Evolutionary conservation across 192 early-diverging fungal species (phyloP), one percentile per base, ranked within the genome.

Genomic region (Coemansia sp.): DNA sequence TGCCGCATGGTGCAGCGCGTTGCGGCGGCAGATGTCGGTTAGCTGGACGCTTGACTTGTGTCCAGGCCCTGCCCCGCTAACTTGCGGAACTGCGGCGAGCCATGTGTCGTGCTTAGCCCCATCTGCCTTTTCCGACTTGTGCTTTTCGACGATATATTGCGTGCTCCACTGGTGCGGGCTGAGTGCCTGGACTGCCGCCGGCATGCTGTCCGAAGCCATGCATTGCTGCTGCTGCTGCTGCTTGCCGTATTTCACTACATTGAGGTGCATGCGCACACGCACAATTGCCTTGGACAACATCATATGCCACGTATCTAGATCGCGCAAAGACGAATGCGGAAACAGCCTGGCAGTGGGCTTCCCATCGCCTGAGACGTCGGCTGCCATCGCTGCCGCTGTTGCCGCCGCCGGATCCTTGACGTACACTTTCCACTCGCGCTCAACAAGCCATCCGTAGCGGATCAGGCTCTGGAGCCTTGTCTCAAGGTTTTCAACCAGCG

Each of bases 1-100:
- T 11, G 80, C 80, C 15, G 75, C 80, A 38, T 83, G 74, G 55
- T 83, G 80, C 57, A 83, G 71, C 55, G 66, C 65, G 26, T 67
- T 83, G 66, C 80, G 80, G 21, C 75, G 68, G 10, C 66, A 43
- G 20, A 83, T 65, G 21, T 83, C 80, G 2, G 56, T 67, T 39
- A 68, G 30, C 44, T 56, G 63, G 21, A 43, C 53, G 63, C 70
- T 46, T 14, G 71, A 56, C 60, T 64, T 66, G 33, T 64, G 68
- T 4, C 60, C 73, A 20, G 53, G 23, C 35, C 43, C 52, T 20
- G 68, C 34, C n/a, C 64, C 60, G 4, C 64, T 60, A 15, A 75
- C 60, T 48, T 63, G 63, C 2, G 70, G 74, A 30, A 82, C 79
- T 1, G 63, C 51, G 21, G 70, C 74, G n/a, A 82, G 67, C 79